Evolutionary conservation across 192 early-diverging fungal species (phyloP).

Genomic region (Linnemannia zychae): DNA sequence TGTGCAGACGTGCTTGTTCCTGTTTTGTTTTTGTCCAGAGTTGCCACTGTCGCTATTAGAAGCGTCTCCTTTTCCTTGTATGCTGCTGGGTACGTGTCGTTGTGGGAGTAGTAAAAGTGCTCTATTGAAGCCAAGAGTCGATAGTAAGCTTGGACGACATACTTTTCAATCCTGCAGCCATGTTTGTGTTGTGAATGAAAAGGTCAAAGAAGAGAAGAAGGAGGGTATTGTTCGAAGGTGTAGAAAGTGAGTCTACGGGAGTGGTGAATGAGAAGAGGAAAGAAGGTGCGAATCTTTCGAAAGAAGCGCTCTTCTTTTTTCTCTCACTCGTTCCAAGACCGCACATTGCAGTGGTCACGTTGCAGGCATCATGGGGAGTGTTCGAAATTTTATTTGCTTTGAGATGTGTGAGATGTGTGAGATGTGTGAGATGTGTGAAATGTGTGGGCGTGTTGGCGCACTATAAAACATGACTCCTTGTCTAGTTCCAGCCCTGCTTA

Average conservation of each 20-base stretch:
- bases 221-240: not conserved
- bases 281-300: not conserved
- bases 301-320: not conserved
- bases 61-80: no score
- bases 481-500: slow-evolving; percentile 50
- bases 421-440: not conserved
- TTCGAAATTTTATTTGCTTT: not conserved
- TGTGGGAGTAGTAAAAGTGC: not conserved
- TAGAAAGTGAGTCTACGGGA: not conserved
- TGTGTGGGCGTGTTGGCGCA: not conserved
- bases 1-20: not conserved
- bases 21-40: no score
- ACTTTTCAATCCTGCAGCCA: slow-evolving; percentile 53
- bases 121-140: not conserved
- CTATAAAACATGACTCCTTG: not conserved
- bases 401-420: not conserved
- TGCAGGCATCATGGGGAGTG: not conserved
- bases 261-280: not conserved
- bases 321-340: not conserved
- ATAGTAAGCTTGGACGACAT: not conserved
- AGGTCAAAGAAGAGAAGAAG: not conserved
- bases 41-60: no score
- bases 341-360: not conserved
- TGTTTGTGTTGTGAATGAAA: not conserved
- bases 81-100: no score